Percentiles rank a stretch among this genome's conserved stretches.
Conservation (phyloP, 228 moss, liverwort and hornwort genomes). For the Sphagnum magellanicum region DNA sequence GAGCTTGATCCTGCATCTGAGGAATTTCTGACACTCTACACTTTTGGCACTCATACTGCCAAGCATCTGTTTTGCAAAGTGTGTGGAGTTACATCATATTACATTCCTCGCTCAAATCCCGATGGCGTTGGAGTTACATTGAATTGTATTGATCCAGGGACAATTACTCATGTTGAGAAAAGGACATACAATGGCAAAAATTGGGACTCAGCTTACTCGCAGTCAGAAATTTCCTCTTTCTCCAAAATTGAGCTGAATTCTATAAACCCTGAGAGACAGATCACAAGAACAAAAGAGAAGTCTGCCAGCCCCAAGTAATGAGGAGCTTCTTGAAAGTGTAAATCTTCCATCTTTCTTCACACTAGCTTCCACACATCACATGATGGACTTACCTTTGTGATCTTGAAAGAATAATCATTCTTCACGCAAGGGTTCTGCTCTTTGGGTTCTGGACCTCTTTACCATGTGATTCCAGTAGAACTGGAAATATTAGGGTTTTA, state of each 20-base stretch:
- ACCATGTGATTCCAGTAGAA: too few relatives aligned
- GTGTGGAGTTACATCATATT: constrained; percentile 72
- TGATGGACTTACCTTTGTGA: too few relatives aligned
- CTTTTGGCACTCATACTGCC: constrained; percentile 66
- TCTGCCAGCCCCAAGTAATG: too few relatives aligned
- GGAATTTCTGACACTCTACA: constrained; percentile 70
- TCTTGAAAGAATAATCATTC: too few relatives aligned
- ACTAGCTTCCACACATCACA: too few relatives aligned
- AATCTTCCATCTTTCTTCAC: too few relatives aligned
- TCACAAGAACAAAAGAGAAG: too few relatives aligned
- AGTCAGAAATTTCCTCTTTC: constrained; percentile 28
- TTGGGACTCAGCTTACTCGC: constrained; percentile 38
- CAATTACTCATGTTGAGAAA: constrained; percentile 33
- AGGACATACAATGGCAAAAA: constrained; percentile 50
- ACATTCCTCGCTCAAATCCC: constrained; percentile 72
- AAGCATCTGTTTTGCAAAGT: constrained; percentile 87
- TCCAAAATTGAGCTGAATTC: constrained; percentile 19
- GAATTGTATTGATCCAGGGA: constrained; percentile 54
- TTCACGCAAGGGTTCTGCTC: too few relatives aligned
- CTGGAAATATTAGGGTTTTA: too few relatives aligned
- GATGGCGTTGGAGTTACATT: constrained; percentile 64
- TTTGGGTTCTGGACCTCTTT: too few relatives aligned
- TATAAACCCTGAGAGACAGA: too few relatives aligned
- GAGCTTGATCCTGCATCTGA: constrained; percentile 42
- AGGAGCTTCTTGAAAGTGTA: too few relatives aligned